Conservation (phyloP, 192 early-diverging fungal genomes). For the Dimargaris xerosporica region DNA sequence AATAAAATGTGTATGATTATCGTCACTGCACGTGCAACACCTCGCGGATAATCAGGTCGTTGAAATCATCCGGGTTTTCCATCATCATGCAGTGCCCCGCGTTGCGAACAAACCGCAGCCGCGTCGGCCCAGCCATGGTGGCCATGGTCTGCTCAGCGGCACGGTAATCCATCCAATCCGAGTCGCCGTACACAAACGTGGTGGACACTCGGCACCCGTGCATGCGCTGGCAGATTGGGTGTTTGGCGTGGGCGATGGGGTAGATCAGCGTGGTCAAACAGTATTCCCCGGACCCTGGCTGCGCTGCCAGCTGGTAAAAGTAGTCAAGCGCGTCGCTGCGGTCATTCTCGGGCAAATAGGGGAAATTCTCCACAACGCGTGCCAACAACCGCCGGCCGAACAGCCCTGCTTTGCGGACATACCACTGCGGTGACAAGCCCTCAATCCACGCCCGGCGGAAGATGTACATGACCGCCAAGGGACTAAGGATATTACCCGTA, state of each 20-base stretch:
- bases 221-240: slow-evolving; percentile 56
- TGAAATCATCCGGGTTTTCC: slow-evolving; percentile 66
- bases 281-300: slow-evolving; percentile 68
- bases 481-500: too few relatives aligned
- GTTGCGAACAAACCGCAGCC: slow-evolving; percentile 28
- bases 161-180: slow-evolving; percentile 87
- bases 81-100: slow-evolving; percentile 78
- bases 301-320: slow-evolving; percentile 65
- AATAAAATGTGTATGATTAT: too few relatives aligned
- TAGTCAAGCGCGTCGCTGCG: slow-evolving; percentile 56
- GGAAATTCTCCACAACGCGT: too few relatives aligned
- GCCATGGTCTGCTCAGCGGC: slow-evolving; percentile 43
- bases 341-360: slow-evolving; percentile 42
- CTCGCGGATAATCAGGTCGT: slow-evolving; percentile 14
- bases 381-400: too few relatives aligned
- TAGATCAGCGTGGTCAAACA: slow-evolving; percentile 56
- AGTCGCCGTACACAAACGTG: slow-evolving; percentile 55
- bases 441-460: too few relatives aligned
- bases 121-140: slow-evolving; percentile 34
- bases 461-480: too few relatives aligned
- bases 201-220: slow-evolving; percentile 51
- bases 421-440: too few relatives aligned
- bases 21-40: too few relatives aligned
- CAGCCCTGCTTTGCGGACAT: too few relatives aligned
- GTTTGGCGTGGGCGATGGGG: slow-evolving; percentile 66